Base-by-base conservation (phyloP, 78 protist genomes). In the Dictyostelium brefeldianum region DNA sequence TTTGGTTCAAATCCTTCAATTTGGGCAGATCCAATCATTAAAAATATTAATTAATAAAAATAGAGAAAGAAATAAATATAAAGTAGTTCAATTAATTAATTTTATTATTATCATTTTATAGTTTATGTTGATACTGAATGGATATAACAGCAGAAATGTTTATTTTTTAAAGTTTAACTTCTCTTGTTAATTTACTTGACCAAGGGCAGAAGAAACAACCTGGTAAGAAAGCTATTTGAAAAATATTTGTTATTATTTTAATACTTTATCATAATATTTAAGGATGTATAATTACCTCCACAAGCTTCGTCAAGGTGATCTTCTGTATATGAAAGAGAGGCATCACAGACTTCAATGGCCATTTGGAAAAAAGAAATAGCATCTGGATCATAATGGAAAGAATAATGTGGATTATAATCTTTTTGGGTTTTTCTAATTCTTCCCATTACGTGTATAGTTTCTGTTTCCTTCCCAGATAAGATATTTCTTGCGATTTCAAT, bases 271-370 rank as follows among this genome's bases (percentile, higher is more conserved):
- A 3, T 54, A 54, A 15, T 54, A 54, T 54, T 54, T 17, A 15
- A 17, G 0, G 12, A 17, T 54, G n/a, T n/a, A 17, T 17, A 54
- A 36, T 36, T 36, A 67, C 47, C 47, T n/a, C 47, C 47, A 67
- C 41, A 67, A 1, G 47, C 84, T 22, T 80, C 71, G n/a, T 25
- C 50, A 41, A 80, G 84, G 8, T 80, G 31, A 7, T 80, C 73
- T 10, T 80, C 73, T 5, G 12, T 9, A 41, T 80, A 80, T 17
- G 2, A 6, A 41, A 56, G 27, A 2, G 84, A 8, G 5, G 80
- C 78, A 36, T 82, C 80, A 82, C 90, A 82, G 6, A 82, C 90
- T 31, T 82, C 90, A 15, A 51, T 70, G 4, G 90, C 90, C 27
- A 53, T 20, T 0, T 2, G 53, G 36, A 82, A 82, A 64, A 82